Percentiles rank a stretch among this genome's conserved stretches.
phyloP scores from a whole-genome alignment of 805 yeast genomes.

The Candida manassasensis region DNA sequence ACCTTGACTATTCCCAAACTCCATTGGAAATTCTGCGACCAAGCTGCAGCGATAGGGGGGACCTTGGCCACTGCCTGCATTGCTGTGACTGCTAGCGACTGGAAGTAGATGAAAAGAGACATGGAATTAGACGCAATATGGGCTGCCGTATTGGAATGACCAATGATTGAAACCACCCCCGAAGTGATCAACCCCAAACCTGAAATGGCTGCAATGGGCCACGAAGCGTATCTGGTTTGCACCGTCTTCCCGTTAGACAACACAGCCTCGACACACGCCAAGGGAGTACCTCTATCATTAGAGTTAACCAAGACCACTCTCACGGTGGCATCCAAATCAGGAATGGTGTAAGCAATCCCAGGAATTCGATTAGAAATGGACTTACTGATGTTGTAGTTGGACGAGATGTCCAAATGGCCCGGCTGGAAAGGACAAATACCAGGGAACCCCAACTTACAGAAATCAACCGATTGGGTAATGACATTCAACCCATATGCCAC shows the following conservation, averaged over 20 bases:
- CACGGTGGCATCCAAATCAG: conserved; percentile 92
- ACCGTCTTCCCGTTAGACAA: conserved; percentile 89
- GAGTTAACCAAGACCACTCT: conserved; percentile 60
- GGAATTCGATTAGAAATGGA: conserved; percentile 58
- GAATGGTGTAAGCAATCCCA: conserved; percentile 79
- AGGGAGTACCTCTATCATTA: conserved; percentile 37
- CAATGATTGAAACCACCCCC: conserved; percentile 79
- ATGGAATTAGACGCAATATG: conserved; percentile 96
- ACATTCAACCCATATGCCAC: conserved; percentile 78
- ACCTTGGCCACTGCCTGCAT: conserved; percentile 92
- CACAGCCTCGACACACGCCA: conserved; percentile 91
- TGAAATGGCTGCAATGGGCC: conserved; percentile 94
- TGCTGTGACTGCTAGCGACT: conserved; percentile 82
- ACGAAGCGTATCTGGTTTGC: conserved; percentile 83
- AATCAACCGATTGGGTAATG: conserved; percentile 48
- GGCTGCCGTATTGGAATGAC: conserved; percentile 89
- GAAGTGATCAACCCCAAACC: conserved; percentile 85
- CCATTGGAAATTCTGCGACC: conserved; percentile 98
- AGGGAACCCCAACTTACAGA: conserved; percentile 54
- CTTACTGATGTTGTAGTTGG: conserved; percentile 40
- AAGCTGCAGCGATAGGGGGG: conserved; percentile 96
- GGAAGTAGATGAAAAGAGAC: conserved; percentile 90
- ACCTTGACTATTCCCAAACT: conserved; percentile 84
- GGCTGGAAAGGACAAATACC: conserved; percentile 73
- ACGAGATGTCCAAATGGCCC: conserved; percentile 75